Conservation (phyloP, 1,284 basidiomycete genomes). For the Exobasidium cylindrosporum region DNA sequence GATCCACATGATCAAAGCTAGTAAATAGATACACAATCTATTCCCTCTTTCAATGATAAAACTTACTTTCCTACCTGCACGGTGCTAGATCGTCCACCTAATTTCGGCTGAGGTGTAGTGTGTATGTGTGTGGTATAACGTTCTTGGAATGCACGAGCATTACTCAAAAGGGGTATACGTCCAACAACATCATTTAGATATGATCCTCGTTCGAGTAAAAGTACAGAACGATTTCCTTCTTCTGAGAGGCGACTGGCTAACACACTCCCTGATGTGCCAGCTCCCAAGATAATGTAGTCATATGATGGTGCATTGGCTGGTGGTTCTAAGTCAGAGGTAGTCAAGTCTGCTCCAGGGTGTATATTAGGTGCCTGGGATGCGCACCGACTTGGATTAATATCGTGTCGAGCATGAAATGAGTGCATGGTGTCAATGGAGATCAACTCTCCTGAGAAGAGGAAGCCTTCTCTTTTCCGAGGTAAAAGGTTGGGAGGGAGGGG, state of each 20-base stretch:
- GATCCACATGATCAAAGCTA: no score
- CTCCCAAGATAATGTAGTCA: slow-evolving; percentile 13
- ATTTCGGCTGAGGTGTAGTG: not conserved
- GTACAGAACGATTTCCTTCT: slow-evolving; percentile 2
- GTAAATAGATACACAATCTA: no score
- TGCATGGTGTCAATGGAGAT: no score
- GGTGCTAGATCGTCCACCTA: no score
- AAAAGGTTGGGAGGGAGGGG: no score
- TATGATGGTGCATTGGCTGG: not conserved
- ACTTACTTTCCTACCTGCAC: no score
- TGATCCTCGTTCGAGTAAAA: slow-evolving; percentile 11
- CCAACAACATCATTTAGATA: not conserved
- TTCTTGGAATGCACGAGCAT: slow-evolving; percentile 1
- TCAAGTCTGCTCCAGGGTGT: not conserved
- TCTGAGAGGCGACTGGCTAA: slow-evolving; percentile 11
- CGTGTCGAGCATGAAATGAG: no score
- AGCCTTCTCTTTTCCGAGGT: no score
- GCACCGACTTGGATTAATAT: not conserved
- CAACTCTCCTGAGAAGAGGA: no score
- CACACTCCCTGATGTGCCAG: slow-evolving; percentile 8
- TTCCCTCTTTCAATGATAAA: no score
- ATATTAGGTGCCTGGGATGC: not conserved
- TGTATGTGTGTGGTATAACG: not conserved
- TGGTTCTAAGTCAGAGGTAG: no score
- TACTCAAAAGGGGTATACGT: not conserved